Conservation (phyloP, 768 basidiomycete species). For the Termitomyces sp. region DNA sequence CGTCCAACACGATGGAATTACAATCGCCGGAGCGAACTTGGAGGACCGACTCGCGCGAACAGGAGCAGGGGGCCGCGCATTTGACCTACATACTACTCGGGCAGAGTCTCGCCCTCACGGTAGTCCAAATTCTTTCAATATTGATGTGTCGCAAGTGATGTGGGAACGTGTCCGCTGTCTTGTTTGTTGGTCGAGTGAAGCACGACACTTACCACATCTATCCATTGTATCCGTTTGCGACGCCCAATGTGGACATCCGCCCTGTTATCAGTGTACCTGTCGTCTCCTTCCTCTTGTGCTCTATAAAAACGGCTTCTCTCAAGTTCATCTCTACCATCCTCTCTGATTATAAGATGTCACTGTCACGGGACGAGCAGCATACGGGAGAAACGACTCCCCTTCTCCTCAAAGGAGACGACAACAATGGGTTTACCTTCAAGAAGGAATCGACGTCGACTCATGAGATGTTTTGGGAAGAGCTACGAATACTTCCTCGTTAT, state of each 20-base stretch:
- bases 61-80: too few relatives aligned
- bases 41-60: too few relatives aligned
- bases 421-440: neutral
- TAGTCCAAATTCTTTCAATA: neutral
- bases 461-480: conserved; percentile 17
- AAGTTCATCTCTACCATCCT: neutral
- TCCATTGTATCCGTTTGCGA: neutral
- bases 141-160: neutral
- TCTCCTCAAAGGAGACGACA: neutral
- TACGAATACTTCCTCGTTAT: conserved; percentile 9
- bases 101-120: neutral
- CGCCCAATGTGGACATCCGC: neutral
- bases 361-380: neutral
- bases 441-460: neutral
- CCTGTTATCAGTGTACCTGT: neutral
- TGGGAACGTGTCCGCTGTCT: neutral
- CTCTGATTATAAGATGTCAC: neutral
- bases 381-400: neutral
- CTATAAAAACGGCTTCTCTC: neutral
- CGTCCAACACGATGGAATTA: too few relatives aligned
- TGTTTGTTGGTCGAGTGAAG: neutral
- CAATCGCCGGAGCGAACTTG: too few relatives aligned
- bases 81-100: too few relatives aligned
- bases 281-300: neutral
- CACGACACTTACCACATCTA: neutral